Conservation (phyloP, 805 yeast species). For the Teunomyces gatunensis region DNA sequence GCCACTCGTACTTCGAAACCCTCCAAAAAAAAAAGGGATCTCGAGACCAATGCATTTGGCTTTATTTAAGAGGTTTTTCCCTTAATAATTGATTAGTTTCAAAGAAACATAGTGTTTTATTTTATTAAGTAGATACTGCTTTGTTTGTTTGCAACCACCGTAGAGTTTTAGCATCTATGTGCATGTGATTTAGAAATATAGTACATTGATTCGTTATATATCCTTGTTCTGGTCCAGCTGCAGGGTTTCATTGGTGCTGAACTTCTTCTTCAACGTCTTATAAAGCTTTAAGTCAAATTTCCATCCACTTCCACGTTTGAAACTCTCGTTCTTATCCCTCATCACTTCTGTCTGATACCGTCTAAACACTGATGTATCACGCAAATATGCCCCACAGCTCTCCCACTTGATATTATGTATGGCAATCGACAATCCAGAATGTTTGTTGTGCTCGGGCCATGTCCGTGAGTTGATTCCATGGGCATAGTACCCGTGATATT, state of each 20-base stretch:
- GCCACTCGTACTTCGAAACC: too few relatives aligned
- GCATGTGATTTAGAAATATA: not conserved
- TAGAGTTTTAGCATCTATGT: too few relatives aligned
- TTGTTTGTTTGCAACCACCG: too few relatives aligned
- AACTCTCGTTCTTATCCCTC: constrained; percentile 9
- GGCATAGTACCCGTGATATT: constrained; percentile 63
- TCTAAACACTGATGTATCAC: constrained; percentile 29
- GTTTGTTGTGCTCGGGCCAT: constrained; percentile 56
- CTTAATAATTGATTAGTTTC: too few relatives aligned
- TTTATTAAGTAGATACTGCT: too few relatives aligned
- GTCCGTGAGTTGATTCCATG: constrained; percentile 71
- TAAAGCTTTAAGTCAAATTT: constrained; percentile 27
- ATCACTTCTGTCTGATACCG: constrained; percentile 24
- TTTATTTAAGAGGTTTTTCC: too few relatives aligned
- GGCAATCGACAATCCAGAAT: constrained; percentile 77
- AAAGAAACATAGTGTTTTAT: too few relatives aligned
- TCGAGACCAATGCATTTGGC: too few relatives aligned
- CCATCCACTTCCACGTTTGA: constrained; percentile 29
- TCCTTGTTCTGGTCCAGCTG: not conserved
- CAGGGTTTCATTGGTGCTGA: constrained; percentile 3
- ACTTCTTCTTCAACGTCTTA: constrained; percentile 26
- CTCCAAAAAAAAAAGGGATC: too few relatives aligned
- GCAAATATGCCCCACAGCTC: constrained; percentile 21
- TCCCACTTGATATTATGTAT: constrained; percentile 57
- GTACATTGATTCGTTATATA: not conserved